Conservation (phyloP, 352 stramenopile species). For the Elongisporangium prolatum region DNA sequence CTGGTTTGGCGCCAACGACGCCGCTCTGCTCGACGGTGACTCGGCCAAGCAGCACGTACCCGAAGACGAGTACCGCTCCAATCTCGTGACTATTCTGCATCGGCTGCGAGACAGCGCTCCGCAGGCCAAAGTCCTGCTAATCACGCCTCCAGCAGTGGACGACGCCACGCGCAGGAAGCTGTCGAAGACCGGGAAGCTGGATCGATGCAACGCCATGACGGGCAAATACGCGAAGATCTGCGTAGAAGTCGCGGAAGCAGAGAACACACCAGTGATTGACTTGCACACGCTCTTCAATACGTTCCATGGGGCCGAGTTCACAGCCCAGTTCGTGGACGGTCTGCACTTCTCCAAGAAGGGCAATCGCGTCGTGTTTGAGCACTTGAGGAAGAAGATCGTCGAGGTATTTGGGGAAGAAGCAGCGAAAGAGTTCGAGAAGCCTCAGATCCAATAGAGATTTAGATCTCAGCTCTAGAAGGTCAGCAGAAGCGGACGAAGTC, state of each 20-base stretch:
- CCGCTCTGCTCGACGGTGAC: constrained; percentile 21
- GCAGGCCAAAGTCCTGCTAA: constrained; percentile 20
- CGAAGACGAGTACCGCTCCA: constrained; percentile 31
- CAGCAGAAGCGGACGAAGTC: too few species aligned
- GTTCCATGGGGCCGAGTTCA: constrained; percentile 11
- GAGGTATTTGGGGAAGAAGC: too few species aligned
- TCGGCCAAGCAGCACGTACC: constrained; percentile 40
- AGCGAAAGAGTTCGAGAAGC: too few species aligned
- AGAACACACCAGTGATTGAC: constrained; percentile 13
- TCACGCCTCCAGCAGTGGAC: constrained; percentile 34
- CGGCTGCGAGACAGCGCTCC: constrained; percentile 8
- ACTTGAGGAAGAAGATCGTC: constrained; percentile 15
- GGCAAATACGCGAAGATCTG: constrained; percentile 21
- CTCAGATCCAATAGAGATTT: too few species aligned
- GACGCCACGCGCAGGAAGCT: constrained; percentile 25
- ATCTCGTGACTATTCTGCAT: constrained; percentile 30
- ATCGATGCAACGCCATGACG: constrained; percentile 25
- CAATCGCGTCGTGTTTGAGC: constrained; percentile 18
- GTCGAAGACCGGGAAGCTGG: constrained; percentile 11
- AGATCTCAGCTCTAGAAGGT: too few species aligned
- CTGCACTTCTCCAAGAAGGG: constrained; percentile 28
- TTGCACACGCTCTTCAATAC: constrained; percentile 20
- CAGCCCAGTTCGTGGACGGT: constrained; percentile 20
- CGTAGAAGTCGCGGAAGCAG: constrained; percentile 10
- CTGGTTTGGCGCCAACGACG: constrained; percentile 56